phyloP scores from a whole-genome alignment of 108 stramenopile genomes.

The Cylindrotheca fusiformis region DNA sequence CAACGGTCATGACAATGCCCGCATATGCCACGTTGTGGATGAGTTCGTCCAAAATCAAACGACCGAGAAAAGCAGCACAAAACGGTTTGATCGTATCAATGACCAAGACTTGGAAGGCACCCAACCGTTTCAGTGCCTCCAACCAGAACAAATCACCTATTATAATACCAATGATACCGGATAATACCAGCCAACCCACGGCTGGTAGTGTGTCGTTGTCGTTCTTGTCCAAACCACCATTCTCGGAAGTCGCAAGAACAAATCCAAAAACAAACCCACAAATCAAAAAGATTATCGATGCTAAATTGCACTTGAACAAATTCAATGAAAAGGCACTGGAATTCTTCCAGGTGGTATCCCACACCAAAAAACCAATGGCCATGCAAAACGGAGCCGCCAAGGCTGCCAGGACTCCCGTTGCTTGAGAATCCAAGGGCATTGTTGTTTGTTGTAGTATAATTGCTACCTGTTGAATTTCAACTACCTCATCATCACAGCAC shows the following conservation, averaged over 20 bases:
- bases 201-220: slow-evolving; percentile 9
- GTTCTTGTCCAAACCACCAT: slow-evolving; percentile 13
- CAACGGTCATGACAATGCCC: slow-evolving; percentile 66
- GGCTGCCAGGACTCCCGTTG: slow-evolving; percentile 48
- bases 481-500: no score
- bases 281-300: slow-evolving; percentile 29
- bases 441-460: no score
- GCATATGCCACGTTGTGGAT: slow-evolving; percentile 11
- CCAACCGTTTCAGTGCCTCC: slow-evolving; percentile 68
- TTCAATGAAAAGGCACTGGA: slow-evolving; percentile 81
- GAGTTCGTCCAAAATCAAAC: slow-evolving; percentile 14
- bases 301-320: slow-evolving; percentile 82
- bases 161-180: slow-evolving; percentile 75
- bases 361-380: slow-evolving; percentile 71
- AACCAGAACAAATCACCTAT: slow-evolving; percentile 84
- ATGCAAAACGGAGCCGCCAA: slow-evolving; percentile 61
- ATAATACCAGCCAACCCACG: slow-evolving; percentile 63
- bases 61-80: slow-evolving; percentile 74
- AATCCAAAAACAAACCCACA: slow-evolving; percentile 33
- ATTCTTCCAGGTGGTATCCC: slow-evolving; percentile 69
- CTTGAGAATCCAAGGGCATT: not conserved
- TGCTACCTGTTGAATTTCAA: no score
- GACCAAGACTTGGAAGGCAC: slow-evolving; percentile 79
- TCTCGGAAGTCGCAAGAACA: slow-evolving; percentile 24
- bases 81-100: slow-evolving; percentile 86